phyloP scores from a whole-genome alignment of 768 basidiomycete species.

The Chalciporus sphaerocephalus region DNA sequence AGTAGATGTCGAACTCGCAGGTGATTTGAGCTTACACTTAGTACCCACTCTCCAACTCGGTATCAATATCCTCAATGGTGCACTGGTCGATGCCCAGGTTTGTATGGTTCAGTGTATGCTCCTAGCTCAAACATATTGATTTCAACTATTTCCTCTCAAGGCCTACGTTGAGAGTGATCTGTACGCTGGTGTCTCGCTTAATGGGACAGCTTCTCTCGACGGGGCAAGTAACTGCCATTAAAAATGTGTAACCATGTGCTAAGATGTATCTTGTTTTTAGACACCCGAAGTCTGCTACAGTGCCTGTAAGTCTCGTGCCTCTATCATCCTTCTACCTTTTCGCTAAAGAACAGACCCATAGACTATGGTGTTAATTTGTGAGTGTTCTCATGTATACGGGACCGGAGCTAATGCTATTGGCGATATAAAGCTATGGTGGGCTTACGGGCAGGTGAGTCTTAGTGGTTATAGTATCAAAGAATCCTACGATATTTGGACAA shows the following conservation, averaged over 20 bases:
- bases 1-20: not conserved
- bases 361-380: not conserved
- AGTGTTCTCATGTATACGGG: not conserved
- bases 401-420: not conserved
- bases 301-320: not conserved
- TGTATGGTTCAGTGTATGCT: not conserved
- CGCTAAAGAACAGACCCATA: not conserved
- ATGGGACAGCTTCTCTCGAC: not conserved
- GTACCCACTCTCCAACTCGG: constrained; percentile 25
- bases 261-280: no score
- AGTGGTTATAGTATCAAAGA: not conserved
- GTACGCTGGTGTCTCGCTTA: not conserved
- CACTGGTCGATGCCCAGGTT: constrained; percentile 24
- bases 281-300: not conserved
- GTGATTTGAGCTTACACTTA: constrained; percentile 18
- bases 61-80: constrained; percentile 21
- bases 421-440: not conserved
- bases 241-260: no score
- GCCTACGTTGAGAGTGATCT: not conserved
- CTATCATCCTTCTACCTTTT: not conserved
- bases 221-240: not conserved
- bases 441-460: not conserved
- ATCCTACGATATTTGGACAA: not conserved
- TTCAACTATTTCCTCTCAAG: not conserved
- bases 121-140: not conserved